Conservation (phyloP, 116 monocot species). For the Dioscorea cayenensis region DNA sequence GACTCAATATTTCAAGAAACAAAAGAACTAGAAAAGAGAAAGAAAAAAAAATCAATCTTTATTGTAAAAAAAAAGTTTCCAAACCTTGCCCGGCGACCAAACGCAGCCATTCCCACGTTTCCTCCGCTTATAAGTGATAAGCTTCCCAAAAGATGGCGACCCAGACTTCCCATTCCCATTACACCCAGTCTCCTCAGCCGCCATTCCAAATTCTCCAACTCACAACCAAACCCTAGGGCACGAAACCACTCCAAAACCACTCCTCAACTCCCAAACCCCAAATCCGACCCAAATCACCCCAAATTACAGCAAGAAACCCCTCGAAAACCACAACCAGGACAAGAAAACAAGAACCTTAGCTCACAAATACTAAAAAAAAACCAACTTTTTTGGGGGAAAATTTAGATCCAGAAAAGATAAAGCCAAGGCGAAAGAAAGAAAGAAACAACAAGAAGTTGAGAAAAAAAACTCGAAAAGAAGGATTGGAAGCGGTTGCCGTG, state of each 20-base stretch:
- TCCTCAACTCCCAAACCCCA: not conserved
- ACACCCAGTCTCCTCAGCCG: not conserved
- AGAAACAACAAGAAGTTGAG: too few species aligned
- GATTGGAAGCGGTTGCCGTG: too few species aligned
- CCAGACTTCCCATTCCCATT: not conserved
- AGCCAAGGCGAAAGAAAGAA: too few species aligned
- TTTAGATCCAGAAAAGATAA: too few species aligned
- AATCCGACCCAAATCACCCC: not conserved
- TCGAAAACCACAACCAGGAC: not conserved
- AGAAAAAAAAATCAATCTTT: not conserved
- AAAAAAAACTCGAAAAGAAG: too few species aligned
- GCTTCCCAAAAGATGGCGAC: not conserved
- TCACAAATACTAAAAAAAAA: too few species aligned
- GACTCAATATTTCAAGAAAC: not conserved
- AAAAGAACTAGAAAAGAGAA: not conserved
- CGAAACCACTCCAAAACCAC: not conserved
- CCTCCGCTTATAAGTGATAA: constrained; percentile 11
- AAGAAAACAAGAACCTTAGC: too few species aligned
- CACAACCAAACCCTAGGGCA: not conserved
- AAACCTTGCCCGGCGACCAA: not conserved
- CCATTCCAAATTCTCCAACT: not conserved
- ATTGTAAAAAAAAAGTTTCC: not conserved
- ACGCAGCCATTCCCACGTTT: not conserved
- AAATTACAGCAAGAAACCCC: not conserved
- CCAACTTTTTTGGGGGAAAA: too few species aligned